These are phyloP conservation scores for Sideroxylon spinosum DNA, from an alignment of 179 eudicot species.

Conservation along the genomic window DNA sequence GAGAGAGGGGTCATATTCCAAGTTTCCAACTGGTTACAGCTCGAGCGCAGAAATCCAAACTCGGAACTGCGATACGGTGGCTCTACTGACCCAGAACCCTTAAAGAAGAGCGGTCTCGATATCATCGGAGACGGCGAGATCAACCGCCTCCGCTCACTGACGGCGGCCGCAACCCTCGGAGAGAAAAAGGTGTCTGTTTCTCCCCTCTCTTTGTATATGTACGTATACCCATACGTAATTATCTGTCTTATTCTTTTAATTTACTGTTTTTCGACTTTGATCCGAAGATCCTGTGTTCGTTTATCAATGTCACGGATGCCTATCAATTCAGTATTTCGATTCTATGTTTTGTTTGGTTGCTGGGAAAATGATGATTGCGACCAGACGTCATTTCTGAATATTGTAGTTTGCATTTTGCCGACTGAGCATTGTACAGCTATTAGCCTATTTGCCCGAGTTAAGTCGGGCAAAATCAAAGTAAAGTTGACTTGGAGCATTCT, in stretches of 20 bases:
- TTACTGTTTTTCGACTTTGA: too few relatives aligned
- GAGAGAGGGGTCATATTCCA: not conserved
- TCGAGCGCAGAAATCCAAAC: not conserved
- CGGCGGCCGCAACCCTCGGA: not conserved
- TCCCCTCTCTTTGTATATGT: not conserved
- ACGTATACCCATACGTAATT: too few relatives aligned
- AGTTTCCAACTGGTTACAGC: not conserved
- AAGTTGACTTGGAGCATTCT: too few relatives aligned
- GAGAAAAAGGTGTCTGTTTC: not conserved
- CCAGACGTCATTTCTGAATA: too few relatives aligned
- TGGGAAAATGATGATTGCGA: not conserved
- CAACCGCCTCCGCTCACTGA: not conserved
- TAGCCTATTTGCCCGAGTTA: conserved; percentile 5
- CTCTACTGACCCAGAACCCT: not conserved
- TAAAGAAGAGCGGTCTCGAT: not conserved
- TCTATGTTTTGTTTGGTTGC: not conserved
- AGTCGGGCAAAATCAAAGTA: not conserved
- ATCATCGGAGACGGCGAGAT: conserved; percentile 2
- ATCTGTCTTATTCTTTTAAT: too few relatives aligned
- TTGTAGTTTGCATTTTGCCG: not conserved
- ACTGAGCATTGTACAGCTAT: not conserved
- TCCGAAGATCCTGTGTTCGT: too few relatives aligned
- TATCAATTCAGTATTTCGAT: too few relatives aligned
- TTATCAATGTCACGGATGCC: too few relatives aligned
- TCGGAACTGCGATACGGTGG: not conserved